These are phyloP conservation scores for Brettanomyces nanus DNA, from an alignment of 805 yeast genomes.

Conservation along the genomic window DNA sequence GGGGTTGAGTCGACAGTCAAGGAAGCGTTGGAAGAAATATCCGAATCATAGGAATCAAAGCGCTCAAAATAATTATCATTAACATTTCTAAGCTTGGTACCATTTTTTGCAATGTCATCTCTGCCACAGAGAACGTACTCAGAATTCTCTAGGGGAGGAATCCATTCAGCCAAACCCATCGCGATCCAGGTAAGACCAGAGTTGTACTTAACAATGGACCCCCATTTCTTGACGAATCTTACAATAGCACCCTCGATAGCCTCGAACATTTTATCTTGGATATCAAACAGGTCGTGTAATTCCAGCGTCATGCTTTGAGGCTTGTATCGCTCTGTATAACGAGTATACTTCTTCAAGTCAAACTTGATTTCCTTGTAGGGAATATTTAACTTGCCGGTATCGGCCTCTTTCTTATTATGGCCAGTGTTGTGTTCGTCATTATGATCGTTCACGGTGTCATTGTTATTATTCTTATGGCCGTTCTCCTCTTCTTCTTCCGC, in stretches of 20 bases:
- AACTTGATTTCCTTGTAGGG: conserved; percentile 34
- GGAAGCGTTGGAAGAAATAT: conserved; percentile 8
- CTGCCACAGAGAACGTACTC: conserved; percentile 49
- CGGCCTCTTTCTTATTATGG: background rate
- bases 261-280: conserved; percentile 47
- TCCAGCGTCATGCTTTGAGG: conserved; percentile 24
- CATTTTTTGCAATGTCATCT: conserved; percentile 33
- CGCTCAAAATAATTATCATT: conserved; percentile 26
- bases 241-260: conserved; percentile 52
- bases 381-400: conserved; percentile 9
- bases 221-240: conserved; percentile 72
- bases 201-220: conserved; percentile 66
- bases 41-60: conserved; percentile 14
- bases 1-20: conserved; percentile 20
- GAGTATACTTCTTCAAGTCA: conserved; percentile 56
- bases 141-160: conserved; percentile 53
- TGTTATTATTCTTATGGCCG: conserved; percentile 5
- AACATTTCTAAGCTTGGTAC: conserved; percentile 27
- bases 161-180: conserved; percentile 81
- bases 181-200: conserved; percentile 85
- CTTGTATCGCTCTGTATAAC: conserved; percentile 31
- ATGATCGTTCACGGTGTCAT: conserved; percentile 8
- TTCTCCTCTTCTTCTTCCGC: conserved; percentile 21
- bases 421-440: conserved; percentile 13
- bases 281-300: conserved; percentile 27